Evolutionary conservation across 2,329 filamentous ascomycete species (phyloP).

Genomic region (Didymella segeticola): DNA sequence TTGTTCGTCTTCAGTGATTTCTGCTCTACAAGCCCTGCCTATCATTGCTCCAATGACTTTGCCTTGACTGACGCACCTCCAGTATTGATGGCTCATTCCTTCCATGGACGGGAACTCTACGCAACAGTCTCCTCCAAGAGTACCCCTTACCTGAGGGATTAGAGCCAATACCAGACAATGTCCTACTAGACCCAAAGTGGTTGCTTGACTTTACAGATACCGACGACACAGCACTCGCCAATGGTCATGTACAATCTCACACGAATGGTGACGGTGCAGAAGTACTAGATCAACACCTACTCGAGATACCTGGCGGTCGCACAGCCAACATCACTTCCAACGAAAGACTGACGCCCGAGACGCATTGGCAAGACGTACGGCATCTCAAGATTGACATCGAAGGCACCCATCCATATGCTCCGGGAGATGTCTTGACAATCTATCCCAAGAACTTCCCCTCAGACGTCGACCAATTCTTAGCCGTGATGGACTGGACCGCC

Average conservation of each 20-base stretch:
- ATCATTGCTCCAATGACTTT: too few relatives aligned
- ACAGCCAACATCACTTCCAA: constrained; percentile 70
- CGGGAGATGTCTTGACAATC: constrained; percentile 81
- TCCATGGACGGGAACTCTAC: constrained; percentile 75
- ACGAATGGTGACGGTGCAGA: constrained; percentile 19
- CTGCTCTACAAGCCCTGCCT: neutral
- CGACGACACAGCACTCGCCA: constrained; percentile 11
- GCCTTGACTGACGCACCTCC: neutral
- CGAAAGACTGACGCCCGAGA: constrained; percentile 72
- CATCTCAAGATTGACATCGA: constrained; percentile 68
- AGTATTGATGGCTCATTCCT: constrained; percentile 84
- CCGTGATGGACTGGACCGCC: constrained; percentile 77
- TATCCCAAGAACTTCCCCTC: constrained; percentile 85
- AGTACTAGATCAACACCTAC: constrained; percentile 51
- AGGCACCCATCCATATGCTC: constrained; percentile 59
- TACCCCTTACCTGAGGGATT: constrained; percentile 74
- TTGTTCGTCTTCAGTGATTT: neutral
- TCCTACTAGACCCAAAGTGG: constrained; percentile 79
- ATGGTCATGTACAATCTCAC: neutral
- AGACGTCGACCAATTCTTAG: constrained; percentile 80
- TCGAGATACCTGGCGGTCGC: constrained; percentile 66
- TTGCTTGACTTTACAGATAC: constrained; percentile 55
- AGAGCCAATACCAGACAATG: constrained; percentile 74
- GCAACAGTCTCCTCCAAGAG: constrained; percentile 67
- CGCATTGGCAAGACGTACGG: constrained; percentile 95